Percentiles rank a stretch among this genome's conserved stretches.
Conservation (phyloP, 768 basidiomycete species). For the Steccherinum ochraceum region DNA sequence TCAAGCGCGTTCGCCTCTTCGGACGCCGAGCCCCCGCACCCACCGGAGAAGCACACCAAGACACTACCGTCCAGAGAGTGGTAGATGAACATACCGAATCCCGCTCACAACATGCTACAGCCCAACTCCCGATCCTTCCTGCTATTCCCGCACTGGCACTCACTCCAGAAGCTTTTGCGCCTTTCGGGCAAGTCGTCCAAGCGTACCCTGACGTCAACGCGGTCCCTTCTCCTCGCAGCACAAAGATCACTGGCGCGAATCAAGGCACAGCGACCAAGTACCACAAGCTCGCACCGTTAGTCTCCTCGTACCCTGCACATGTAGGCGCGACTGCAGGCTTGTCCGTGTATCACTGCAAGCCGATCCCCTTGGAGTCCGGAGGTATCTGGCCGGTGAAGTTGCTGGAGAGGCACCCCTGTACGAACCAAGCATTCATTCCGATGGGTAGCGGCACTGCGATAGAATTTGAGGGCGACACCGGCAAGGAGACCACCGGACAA, state of each 20-base stretch:
- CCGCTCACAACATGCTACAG: neutral
- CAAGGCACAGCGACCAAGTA: conserved; percentile 89
- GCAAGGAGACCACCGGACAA: conserved; percentile 40
- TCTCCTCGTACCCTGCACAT: conserved; percentile 55
- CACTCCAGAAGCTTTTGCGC: conserved; percentile 79
- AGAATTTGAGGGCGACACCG: conserved; percentile 30
- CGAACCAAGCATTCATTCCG: conserved; percentile 91
- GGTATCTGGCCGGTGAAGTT: conserved; percentile 55
- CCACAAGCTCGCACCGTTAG: conserved; percentile 79
- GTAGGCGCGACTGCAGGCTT: conserved; percentile 58
- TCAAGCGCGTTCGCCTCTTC: conserved; percentile 85
- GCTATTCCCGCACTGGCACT: conserved; percentile 57
- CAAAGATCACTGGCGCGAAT: conserved; percentile 77
- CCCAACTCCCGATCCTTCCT: conserved; percentile 2
- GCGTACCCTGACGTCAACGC: conserved; percentile 66
- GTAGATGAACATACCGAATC: neutral
- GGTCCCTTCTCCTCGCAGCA: conserved; percentile 54
- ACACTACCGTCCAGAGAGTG: neutral
- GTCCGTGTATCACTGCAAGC: conserved; percentile 81
- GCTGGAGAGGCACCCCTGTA: conserved; percentile 87
- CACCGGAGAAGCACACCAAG: neutral
- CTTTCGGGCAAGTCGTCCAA: conserved; percentile 90
- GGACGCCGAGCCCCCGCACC: conserved; percentile 45
- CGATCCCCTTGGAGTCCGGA: conserved; percentile 37
- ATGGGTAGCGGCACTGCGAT: conserved; percentile 58